phyloP scores from a whole-genome alignment of 306 rosid species.

The Begonia masoniana region DNA sequence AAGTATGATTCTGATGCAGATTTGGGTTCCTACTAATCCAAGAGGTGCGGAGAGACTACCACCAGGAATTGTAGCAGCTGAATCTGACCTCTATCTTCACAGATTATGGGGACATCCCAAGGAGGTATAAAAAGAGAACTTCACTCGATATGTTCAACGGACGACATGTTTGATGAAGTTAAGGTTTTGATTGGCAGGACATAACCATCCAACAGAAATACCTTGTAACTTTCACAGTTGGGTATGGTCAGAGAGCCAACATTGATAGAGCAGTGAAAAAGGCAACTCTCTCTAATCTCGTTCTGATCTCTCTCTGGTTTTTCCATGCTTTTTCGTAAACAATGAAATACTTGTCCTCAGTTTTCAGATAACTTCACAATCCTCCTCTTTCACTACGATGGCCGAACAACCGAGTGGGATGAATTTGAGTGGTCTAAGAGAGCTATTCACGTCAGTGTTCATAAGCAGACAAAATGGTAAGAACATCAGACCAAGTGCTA shows the following conservation, averaged over 20 bases:
- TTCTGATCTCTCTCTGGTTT: conserved; percentile 9
- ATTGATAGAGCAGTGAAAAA: conserved; percentile 84
- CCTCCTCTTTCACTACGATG: conserved; percentile 93
- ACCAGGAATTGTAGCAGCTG: conserved; percentile 60
- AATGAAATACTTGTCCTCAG: conserved; percentile 27
- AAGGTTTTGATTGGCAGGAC: conserved; percentile 45
- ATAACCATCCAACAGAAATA: conserved; percentile 53
- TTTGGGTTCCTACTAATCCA: conserved; percentile 90
- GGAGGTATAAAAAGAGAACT: conserved; percentile 33
- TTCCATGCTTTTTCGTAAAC: not conserved
- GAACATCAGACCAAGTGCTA: not conserved
- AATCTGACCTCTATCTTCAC: conserved; percentile 70
- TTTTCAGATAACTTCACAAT: conserved; percentile 72
- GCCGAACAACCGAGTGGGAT: conserved; percentile 82
- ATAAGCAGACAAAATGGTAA: conserved; percentile 88
- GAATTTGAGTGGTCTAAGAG: conserved; percentile 85
- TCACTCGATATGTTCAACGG: too few relatives aligned
- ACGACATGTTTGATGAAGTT: conserved; percentile 13
- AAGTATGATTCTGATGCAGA: conserved; percentile 36
- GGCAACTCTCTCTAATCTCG: conserved; percentile 19
- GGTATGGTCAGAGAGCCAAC: conserved; percentile 54
- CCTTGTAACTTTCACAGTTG: conserved; percentile 94
- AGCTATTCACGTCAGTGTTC: conserved; percentile 87
- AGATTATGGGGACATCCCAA: conserved; percentile 92
- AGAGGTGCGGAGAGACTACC: conserved; percentile 92